Conservation (phyloP, 2,329 filamentous ascomycete genomes). For the Orbilia javanica region DNA sequence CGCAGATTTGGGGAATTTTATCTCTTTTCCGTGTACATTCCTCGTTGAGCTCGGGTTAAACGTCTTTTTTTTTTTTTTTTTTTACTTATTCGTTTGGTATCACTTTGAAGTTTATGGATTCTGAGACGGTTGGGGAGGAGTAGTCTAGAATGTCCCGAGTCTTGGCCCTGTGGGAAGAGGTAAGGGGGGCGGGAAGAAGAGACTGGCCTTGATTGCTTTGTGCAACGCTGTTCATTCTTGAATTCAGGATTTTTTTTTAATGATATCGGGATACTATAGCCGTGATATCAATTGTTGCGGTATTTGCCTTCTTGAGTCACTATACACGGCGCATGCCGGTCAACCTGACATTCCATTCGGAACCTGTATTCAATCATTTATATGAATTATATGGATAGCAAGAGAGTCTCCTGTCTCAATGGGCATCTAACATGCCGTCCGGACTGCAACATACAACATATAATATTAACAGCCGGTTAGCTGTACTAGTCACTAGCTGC, state of each 20-base stretch:
- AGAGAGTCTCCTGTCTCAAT: background rate
- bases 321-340: conserved; percentile 11
- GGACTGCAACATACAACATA: background rate
- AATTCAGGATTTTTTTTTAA: background rate
- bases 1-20: conserved; percentile 11
- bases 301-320: conserved; percentile 3
- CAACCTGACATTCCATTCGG: background rate
- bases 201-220: background rate
- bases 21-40: conserved; percentile 14
- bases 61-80: background rate
- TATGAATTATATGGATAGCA: background rate
- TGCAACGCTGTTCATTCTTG: conserved; percentile 10
- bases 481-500: no score
- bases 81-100: conserved; percentile 6
- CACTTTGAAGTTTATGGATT: conserved; percentile 17
- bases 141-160: conserved; percentile 27
- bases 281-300: background rate
- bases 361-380: background rate
- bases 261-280: background rate
- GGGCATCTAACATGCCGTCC: background rate
- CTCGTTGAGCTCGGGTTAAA: conserved; percentile 9
- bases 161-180: background rate
- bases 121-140: background rate
- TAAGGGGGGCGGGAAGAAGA: no score
- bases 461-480: background rate